Percentiles rank a stretch among this genome's conserved stretches.
Conservation (phyloP, 169 alveolate species). For the Plasmodium inui region DNA sequence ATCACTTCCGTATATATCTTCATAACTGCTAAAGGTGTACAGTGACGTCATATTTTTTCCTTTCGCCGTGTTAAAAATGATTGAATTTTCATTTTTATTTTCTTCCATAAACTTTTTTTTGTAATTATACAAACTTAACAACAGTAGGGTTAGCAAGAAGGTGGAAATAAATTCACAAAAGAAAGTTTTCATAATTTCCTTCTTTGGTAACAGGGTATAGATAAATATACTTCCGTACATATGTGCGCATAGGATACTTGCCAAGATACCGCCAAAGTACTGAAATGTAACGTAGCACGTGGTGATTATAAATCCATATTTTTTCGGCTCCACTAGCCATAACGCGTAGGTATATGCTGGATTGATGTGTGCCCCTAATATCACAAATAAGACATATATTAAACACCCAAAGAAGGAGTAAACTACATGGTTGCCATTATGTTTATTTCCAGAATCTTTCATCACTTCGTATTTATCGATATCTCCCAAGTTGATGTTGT, state of each 20-base stretch:
- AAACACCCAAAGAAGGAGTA: constrained; percentile 67
- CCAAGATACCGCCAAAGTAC: constrained; percentile 58
- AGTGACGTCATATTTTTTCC: constrained; percentile 36
- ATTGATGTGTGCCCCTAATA: constrained; percentile 59
- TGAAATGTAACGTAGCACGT: constrained; percentile 60
- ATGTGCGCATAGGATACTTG: constrained; percentile 70
- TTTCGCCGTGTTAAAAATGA: constrained; percentile 16
- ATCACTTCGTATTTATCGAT: constrained; percentile 42
- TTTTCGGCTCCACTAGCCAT: constrained; percentile 62
- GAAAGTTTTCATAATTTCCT: constrained; percentile 64
- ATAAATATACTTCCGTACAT: constrained; percentile 63
- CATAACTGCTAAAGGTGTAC: constrained; percentile 18
- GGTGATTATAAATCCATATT: constrained; percentile 64
- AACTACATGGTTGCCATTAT: constrained; percentile 51
- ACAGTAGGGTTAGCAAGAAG: constrained; percentile 44
- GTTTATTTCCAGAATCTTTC: constrained; percentile 24
- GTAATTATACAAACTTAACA: constrained; percentile 62
- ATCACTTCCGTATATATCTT: constrained; percentile 60
- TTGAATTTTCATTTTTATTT: constrained; percentile 45
- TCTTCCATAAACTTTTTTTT: constrained; percentile 54
- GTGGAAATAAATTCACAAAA: constrained; percentile 73
- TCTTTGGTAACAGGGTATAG: constrained; percentile 48
- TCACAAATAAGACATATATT: constrained; percentile 61
- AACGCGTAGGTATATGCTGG: constrained; percentile 71
- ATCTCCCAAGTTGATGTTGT: constrained; percentile 23